Base-by-base conservation (phyloP, 139 green algal species). In the Chlorella ohadii region DNA sequence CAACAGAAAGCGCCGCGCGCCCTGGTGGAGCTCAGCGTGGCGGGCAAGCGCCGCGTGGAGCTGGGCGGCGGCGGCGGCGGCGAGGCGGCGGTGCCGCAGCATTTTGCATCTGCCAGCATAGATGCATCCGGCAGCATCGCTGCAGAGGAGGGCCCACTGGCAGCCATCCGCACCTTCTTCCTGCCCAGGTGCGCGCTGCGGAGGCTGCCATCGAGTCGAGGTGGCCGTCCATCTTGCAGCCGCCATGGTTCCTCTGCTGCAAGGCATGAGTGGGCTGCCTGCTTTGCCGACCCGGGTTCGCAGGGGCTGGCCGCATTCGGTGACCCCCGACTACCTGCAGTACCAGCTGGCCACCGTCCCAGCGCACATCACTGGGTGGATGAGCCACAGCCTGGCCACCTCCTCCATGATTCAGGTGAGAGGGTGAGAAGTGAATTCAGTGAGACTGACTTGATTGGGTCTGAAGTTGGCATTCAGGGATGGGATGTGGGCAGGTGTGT, bases 331-430 rank as follows among this genome's bases (percentile, higher is more conserved):
- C 80, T 98, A 97, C 82, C 57, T 94, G 56, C 19, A 84, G 5
- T 98, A 98, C 89, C 94, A 98, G 87, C 83, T 97, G 38, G 94
- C 86, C 84, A 89, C 92, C 0, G 38, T 96, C 25, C 94, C 94
- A 1, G 90, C 86, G 0, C 94, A 97, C 85, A 84, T 97, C 79
- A 94, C 67, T 33, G 81, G 76, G 31, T 84, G 72, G 86, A 79
- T 94, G 72, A 86, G 83, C 38, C 83, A 88, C 47, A 88, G 85
- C 39, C 88, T 98, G 22, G 92, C 88, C 59, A 96, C 93, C n/a
- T 90, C 79, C 63, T 93, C 85, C 67, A 87, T 98, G 85, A 87
- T 98, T 27, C 79, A 91, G 59, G 94, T 92, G 31, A 13, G 51
- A 9, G 51, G 51, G 7, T 39, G 64, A 12, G n/a, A 44, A 39